phyloP scores from a whole-genome alignment of 371 early-diverging fungal genomes.

The Fennellomyces sp. region DNA sequence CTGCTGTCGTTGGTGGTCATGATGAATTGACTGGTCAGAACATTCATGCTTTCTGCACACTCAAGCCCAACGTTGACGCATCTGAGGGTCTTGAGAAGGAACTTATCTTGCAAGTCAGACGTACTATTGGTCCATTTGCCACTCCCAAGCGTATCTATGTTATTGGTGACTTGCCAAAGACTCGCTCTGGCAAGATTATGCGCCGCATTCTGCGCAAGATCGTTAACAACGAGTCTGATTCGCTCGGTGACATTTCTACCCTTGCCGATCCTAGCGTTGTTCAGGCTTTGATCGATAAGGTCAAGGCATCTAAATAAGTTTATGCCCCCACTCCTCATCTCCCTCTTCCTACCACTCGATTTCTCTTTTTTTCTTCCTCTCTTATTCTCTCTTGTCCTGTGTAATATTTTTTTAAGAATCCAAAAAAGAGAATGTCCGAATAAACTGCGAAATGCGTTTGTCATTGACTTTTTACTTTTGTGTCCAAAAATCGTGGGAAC shows the following conservation, averaged over 20 bases:
- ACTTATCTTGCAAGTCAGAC: constrained; percentile 84
- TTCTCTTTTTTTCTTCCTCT: too few relatives aligned
- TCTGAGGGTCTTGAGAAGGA: constrained; percentile 59
- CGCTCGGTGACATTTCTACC: constrained; percentile 89
- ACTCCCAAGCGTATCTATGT: constrained; percentile 88
- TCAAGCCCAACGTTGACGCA: constrained; percentile 58
- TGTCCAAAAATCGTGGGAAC: too few relatives aligned
- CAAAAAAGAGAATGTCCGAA: too few relatives aligned
- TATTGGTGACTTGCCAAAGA: constrained; percentile 94
- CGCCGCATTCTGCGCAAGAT: constrained; percentile 94
- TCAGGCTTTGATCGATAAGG: constrained; percentile 21
- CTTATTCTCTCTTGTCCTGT: too few relatives aligned
- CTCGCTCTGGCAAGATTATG: constrained; percentile 98
- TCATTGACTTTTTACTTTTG: too few relatives aligned
- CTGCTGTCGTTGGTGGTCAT: constrained; percentile 92
- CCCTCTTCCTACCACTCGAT: too few relatives aligned
- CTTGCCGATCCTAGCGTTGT: constrained; percentile 67
- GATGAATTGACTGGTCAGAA: constrained; percentile 95
- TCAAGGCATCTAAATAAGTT: too few relatives aligned
- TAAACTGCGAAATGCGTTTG: too few relatives aligned
- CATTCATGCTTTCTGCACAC: constrained; percentile 77
- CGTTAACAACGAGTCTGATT: constrained; percentile 82
- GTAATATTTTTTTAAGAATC: too few relatives aligned
- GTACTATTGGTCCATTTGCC: constrained; percentile 94
- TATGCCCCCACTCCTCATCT: too few relatives aligned